Evolutionary conservation across 352 stramenopile species (phyloP).

Genomic region (Phytophthora sansomeana): DNA sequence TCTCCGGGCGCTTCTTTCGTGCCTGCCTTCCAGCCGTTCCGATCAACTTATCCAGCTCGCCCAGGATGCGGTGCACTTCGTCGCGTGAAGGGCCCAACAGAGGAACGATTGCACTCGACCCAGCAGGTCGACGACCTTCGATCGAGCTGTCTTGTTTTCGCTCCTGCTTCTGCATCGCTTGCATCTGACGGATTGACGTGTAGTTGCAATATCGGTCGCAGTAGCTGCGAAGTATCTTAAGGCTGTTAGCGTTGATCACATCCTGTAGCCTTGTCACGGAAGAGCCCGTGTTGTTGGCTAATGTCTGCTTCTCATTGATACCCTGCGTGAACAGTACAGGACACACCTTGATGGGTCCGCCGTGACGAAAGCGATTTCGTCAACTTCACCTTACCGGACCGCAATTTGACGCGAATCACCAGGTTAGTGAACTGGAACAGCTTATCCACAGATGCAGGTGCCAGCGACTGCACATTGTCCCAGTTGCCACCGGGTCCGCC

Average conservation of each 20-base stretch:
- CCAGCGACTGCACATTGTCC: slow-evolving; percentile 47
- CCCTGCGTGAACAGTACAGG: slow-evolving; percentile 89
- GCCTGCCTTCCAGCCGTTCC: slow-evolving; percentile 66
- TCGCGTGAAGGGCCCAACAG: slow-evolving; percentile 48
- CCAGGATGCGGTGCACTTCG: slow-evolving; percentile 60
- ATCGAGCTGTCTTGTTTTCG: slow-evolving; percentile 22
- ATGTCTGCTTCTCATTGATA: slow-evolving; percentile 94
- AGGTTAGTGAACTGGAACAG: slow-evolving; percentile 75
- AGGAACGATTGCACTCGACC: slow-evolving; percentile 6
- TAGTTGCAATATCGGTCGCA: slow-evolving; percentile 85
- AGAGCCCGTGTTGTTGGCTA: slow-evolving; percentile 90
- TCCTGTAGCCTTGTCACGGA: slow-evolving; percentile 83
- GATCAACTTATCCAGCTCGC: slow-evolving; percentile 78
- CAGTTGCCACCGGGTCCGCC: slow-evolving; percentile 42
- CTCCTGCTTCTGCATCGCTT: slow-evolving; percentile 35
- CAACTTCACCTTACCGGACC: slow-evolving; percentile 80
- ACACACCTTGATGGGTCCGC: slow-evolving; percentile 67
- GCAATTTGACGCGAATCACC: slow-evolving; percentile 87
- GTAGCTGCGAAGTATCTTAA: slow-evolving; percentile 73
- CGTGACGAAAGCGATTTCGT: slow-evolving; percentile 61
- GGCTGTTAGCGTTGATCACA: slow-evolving; percentile 82
- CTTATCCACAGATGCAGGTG: slow-evolving; percentile 52
- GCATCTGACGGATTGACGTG: slow-evolving; percentile 50
- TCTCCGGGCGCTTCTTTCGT: slow-evolving; percentile 87
- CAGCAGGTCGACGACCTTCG: slow-evolving; percentile 3